A percentile compares a stretch with the other conserved stretches of the same genome.
Conservation (phyloP, 2,329 filamentous ascomycete genomes). For the Massarina eburnea region DNA sequence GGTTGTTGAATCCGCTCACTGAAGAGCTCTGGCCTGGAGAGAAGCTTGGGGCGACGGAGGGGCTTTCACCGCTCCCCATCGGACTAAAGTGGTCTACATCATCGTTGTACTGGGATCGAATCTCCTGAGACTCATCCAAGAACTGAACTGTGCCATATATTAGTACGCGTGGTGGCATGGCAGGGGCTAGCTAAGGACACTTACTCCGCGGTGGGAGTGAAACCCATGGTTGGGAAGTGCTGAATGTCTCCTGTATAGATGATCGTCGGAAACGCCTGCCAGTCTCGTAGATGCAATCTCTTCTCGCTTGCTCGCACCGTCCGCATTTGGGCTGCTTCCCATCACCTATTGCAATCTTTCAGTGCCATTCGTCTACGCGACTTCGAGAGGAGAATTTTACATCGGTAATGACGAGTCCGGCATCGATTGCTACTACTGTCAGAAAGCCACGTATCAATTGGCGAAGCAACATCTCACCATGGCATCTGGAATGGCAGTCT, state of each 20-base stretch:
- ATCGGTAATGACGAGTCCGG: slow-evolving; percentile 42
- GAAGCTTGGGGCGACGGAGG: slow-evolving; percentile 12
- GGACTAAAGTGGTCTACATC: slow-evolving; percentile 17
- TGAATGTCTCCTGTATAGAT: slow-evolving; percentile 35
- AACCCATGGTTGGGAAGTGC: slow-evolving; percentile 37
- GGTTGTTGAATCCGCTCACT: slow-evolving; percentile 14
- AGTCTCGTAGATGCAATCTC: slow-evolving; percentile 38
- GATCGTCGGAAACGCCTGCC: slow-evolving; percentile 40
- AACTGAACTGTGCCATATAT: slow-evolving; percentile 35
- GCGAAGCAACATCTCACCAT: slow-evolving; percentile 26
- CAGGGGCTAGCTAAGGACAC: neutral
- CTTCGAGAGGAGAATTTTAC: slow-evolving; percentile 15
- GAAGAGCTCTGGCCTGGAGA: slow-evolving; percentile 15
- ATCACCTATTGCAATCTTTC: slow-evolving; percentile 31
- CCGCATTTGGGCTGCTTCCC: slow-evolving; percentile 37
- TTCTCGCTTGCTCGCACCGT: slow-evolving; percentile 35
- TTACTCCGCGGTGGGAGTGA: slow-evolving; percentile 38
- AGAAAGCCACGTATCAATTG: slow-evolving; percentile 9
- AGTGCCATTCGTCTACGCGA: slow-evolving; percentile 5
- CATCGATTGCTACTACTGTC: slow-evolving; percentile 36
- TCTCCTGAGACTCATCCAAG: slow-evolving; percentile 37
- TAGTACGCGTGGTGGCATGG: slow-evolving; percentile 4
- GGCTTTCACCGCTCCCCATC: slow-evolving; percentile 12
- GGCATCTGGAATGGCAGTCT: slow-evolving; percentile 27
- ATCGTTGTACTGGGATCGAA: slow-evolving; percentile 33